These are phyloP conservation scores for Leishmania tropica DNA, from an alignment of 208 protist species.

Conservation along the genomic window DNA sequence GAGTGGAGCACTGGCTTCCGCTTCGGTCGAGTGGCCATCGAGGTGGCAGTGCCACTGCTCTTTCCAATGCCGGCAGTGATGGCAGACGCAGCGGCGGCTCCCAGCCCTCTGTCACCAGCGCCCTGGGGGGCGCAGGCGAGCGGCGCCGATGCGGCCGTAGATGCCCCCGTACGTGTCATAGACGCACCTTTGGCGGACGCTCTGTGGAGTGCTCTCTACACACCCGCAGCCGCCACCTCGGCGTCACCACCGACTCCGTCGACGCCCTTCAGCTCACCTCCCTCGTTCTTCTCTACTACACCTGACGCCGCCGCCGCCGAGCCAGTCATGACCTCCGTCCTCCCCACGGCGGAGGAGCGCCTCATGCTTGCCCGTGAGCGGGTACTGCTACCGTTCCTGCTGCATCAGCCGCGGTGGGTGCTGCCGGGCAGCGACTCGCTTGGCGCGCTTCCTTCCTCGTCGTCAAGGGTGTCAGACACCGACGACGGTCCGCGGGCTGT, in stretches of 20 bases:
- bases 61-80: background rate
- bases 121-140: background rate
- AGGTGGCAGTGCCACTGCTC: conserved; percentile 5
- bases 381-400: conserved; percentile 46
- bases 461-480: background rate
- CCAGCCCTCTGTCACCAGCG: background rate
- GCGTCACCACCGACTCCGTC: background rate
- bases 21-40: conserved; percentile 4
- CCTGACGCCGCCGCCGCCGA: background rate
- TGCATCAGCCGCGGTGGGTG: conserved; percentile 20
- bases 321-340: background rate
- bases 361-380: conserved; percentile 38
- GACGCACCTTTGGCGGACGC: conserved; percentile 18
- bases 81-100: background rate
- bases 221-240: background rate
- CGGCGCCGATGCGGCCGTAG: background rate
- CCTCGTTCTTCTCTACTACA: background rate
- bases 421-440: background rate
- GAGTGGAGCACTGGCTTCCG: background rate
- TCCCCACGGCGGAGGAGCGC: conserved; percentile 17
- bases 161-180: background rate
- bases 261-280: background rate
- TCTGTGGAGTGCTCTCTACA: conserved; percentile 18
- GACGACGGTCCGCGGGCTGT: background rate
- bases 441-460: background rate